These are phyloP conservation scores for Emmonsia crescens DNA, from an alignment of 2,329 filamentous ascomycete genomes.

Conservation along the genomic window DNA sequence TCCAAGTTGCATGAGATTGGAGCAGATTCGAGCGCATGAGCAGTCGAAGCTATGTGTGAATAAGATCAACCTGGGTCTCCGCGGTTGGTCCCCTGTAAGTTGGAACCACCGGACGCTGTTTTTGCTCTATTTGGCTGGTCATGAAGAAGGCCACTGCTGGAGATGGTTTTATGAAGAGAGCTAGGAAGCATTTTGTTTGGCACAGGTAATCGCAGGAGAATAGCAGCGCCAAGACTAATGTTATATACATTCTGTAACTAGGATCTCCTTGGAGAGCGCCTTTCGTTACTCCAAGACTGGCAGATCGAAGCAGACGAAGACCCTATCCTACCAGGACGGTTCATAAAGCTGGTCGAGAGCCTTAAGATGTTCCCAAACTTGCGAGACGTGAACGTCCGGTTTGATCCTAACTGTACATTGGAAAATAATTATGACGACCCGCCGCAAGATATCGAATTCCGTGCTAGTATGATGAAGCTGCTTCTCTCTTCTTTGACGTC, in stretches of 20 bases:
- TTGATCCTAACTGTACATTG: neutral
- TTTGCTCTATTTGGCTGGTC: neutral
- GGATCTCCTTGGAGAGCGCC: neutral
- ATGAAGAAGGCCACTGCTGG: neutral
- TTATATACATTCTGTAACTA: neutral
- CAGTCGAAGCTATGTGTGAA: neutral
- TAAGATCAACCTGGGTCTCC: neutral
- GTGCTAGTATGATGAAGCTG: neutral
- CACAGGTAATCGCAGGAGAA: neutral
- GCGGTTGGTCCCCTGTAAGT: neutral
- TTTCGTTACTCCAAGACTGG: neutral
- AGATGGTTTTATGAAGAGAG: neutral
- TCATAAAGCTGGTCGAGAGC: neutral
- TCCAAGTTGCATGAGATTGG: neutral
- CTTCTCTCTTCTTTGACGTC: neutral
- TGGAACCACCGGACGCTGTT: neutral
- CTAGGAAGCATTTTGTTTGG: neutral
- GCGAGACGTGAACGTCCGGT: neutral
- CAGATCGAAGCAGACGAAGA: neutral
- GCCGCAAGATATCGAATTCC: neutral
- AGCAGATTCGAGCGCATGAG: neutral
- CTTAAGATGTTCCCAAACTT: neutral
- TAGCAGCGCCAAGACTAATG: neutral
- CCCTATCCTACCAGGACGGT: neutral
- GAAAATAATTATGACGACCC: neutral